phyloP scores from a whole-genome alignment of 169 alveolate genomes.

The Ichthyophthirius multifiliis region DNA sequence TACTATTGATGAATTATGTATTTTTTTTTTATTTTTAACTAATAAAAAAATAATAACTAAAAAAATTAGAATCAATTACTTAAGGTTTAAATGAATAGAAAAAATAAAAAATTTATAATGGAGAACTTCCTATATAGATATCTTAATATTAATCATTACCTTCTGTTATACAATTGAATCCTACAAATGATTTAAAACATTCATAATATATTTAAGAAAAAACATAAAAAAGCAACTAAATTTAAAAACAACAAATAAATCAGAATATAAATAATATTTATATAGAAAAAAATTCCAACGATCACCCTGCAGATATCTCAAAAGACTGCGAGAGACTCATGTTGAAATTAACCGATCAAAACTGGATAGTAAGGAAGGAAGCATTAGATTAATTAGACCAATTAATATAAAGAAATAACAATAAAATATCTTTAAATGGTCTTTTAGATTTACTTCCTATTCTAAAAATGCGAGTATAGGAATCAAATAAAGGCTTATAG shows the following conservation, averaged over 20 bases:
- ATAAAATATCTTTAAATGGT: slow-evolving; percentile 21
- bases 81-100: slow-evolving; percentile 13
- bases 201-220: too few species aligned
- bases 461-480: slow-evolving; percentile 8
- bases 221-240: too few species aligned
- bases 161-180: too few species aligned
- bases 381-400: slow-evolving; percentile 34
- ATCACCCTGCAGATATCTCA: slow-evolving; percentile 29
- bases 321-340: background rate
- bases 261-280: too few species aligned
- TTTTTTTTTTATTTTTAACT: background rate
- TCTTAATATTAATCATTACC: too few species aligned
- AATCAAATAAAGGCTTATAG: slow-evolving; percentile 17
- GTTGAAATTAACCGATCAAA: slow-evolving; percentile 15
- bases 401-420: background rate
- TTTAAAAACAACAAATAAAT: too few species aligned
- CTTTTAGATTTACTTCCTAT: slow-evolving; percentile 14
- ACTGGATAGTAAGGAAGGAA: slow-evolving; percentile 42
- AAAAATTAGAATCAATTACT: slow-evolving; percentile 20
- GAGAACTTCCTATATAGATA: too few species aligned
- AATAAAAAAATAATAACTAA: too few species aligned
- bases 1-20: background rate
- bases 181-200: too few species aligned
- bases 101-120: background rate
- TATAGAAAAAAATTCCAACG: too few species aligned